phyloP scores from a whole-genome alignment of 2,329 filamentous ascomycete species.

The Apiospora kogelbergensis region DNA sequence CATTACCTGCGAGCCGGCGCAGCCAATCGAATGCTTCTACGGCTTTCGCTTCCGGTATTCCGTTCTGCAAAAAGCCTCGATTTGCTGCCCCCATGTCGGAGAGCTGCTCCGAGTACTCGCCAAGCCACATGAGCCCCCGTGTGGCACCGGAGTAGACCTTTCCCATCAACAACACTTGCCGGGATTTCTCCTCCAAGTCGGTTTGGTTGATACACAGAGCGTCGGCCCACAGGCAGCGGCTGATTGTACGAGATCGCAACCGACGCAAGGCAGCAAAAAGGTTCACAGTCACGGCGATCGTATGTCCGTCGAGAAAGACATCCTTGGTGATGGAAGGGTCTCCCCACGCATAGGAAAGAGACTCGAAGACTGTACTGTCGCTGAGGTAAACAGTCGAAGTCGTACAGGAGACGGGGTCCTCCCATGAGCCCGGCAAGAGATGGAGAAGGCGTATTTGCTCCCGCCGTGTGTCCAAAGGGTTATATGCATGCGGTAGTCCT shows the following conservation, averaged over 20 bases:
- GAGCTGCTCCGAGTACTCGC: background rate
- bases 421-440: background rate
- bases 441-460: background rate
- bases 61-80: background rate
- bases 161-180: slow-evolving; percentile 14
- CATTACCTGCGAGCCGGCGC: background rate
- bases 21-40: background rate
- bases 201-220: slow-evolving; percentile 18
- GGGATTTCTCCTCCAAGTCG: slow-evolving; percentile 1
- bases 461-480: background rate
- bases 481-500: background rate
- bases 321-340: background rate
- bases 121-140: slow-evolving; percentile 11
- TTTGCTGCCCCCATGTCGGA: background rate
- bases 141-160: slow-evolving; percentile 12
- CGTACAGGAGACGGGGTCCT: background rate
- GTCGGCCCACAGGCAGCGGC: slow-evolving; percentile 13
- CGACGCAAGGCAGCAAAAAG: background rate
- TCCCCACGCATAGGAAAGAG: background rate
- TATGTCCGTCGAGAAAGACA: background rate
- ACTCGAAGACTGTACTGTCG: background rate
- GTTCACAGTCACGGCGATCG: background rate
- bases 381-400: background rate
- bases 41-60: background rate
- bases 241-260: background rate